These are phyloP conservation scores for Wallacemonas rigidus DNA, from an alignment of 208 protist species.

Conservation along the genomic window DNA sequence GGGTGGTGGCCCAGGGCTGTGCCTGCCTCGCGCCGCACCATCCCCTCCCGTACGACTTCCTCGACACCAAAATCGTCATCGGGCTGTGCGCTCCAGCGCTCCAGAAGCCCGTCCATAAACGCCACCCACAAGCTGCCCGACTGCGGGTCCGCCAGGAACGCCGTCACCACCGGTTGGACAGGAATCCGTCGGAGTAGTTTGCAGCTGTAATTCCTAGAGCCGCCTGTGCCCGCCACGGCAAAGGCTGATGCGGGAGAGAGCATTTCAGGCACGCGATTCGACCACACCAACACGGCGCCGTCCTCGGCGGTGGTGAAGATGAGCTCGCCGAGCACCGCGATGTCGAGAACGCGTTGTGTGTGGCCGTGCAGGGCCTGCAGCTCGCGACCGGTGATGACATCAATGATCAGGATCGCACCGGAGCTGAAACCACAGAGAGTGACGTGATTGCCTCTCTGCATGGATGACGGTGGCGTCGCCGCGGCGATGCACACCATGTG, in stretches of 20 bases:
- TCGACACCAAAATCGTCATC: slow-evolving; percentile 89
- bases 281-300: slow-evolving; percentile 69
- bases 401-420: slow-evolving; percentile 50
- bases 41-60: slow-evolving; percentile 62
- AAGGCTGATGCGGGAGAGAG: not conserved
- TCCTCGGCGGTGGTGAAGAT: slow-evolving; percentile 86
- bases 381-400: slow-evolving; percentile 46
- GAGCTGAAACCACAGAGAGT: slow-evolving; percentile 68
- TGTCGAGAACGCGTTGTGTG: slow-evolving; percentile 49
- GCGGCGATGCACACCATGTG: slow-evolving; percentile 15
- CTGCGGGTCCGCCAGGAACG: slow-evolving; percentile 48
- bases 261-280: slow-evolving; percentile 22
- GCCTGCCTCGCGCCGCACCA: slow-evolving; percentile 17
- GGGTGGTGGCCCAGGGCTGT: slow-evolving; percentile 1
- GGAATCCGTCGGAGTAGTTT: slow-evolving; percentile 54
- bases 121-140: slow-evolving; percentile 80
- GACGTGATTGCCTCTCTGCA: slow-evolving; percentile 22
- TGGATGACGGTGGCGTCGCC: slow-evolving; percentile 18
- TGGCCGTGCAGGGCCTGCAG: slow-evolving; percentile 58
- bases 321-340: slow-evolving; percentile 58
- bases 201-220: slow-evolving; percentile 8
- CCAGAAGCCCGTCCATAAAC: slow-evolving; percentile 75
- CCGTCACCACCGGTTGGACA: slow-evolving; percentile 55
- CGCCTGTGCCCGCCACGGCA: not conserved
- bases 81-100: slow-evolving; percentile 82